Evolutionary conservation across 2,329 filamentous ascomycete genomes (phyloP).

Genomic region (Ascochyta pisi): DNA sequence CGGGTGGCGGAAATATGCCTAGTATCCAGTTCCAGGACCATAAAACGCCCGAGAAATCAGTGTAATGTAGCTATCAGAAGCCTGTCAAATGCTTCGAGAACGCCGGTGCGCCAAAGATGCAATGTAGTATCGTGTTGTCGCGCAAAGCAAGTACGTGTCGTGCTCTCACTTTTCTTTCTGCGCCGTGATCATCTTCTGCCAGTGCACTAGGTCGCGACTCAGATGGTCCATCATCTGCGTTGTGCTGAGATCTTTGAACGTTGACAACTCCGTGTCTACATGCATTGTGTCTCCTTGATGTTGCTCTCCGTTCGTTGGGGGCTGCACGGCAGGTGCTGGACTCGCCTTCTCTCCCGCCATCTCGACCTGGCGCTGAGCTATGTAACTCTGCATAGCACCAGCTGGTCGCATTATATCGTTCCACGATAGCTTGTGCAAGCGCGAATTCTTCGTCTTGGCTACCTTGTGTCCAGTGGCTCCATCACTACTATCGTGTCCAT

Average conservation of each 20-base stretch:
- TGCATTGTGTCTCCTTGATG: slow-evolving; percentile 48
- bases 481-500: slow-evolving; percentile 60
- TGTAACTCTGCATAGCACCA: slow-evolving; percentile 85
- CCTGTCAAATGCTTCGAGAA: background rate
- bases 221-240: slow-evolving; percentile 91
- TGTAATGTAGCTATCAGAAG: background rate
- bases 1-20: slow-evolving; percentile 16
- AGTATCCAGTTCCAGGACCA: slow-evolving; percentile 1
- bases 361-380: slow-evolving; percentile 86
- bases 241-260: slow-evolving; percentile 77
- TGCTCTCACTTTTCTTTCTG: slow-evolving; percentile 36
- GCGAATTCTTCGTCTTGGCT: slow-evolving; percentile 65
- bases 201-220: slow-evolving; percentile 80
- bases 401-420: slow-evolving; percentile 87
- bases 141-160: background rate
- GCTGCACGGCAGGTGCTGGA: slow-evolving; percentile 36
- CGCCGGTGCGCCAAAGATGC: slow-evolving; percentile 12
- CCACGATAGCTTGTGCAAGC: slow-evolving; percentile 72
- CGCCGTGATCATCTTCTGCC: slow-evolving; percentile 67
- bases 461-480: slow-evolving; percentile 62
- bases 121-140: slow-evolving; percentile 5
- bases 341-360: slow-evolving; percentile 67
- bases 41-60: slow-evolving; percentile 27
- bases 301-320: slow-evolving; percentile 33
- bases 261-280: slow-evolving; percentile 43